Evolutionary conservation across 345 rosid species (phyloP).

Genomic region (Heritiera littoralis): DNA sequence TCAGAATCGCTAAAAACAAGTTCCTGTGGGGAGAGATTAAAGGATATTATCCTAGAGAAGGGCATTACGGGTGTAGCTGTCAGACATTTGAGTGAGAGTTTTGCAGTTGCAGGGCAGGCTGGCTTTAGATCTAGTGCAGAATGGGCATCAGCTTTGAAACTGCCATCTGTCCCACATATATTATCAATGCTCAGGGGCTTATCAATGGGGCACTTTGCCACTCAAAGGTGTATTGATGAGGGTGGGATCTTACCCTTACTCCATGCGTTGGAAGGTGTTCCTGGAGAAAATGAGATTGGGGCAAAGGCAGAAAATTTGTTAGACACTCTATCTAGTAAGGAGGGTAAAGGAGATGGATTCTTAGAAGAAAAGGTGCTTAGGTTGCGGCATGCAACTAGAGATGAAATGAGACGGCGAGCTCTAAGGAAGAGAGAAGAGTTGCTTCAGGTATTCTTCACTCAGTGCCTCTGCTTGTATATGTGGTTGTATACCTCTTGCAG

Average conservation of each 20-base stretch:
- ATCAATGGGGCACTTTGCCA: constrained; percentile 94
- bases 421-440: constrained; percentile 78
- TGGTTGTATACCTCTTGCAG: not conserved
- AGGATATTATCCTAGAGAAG: constrained; percentile 87
- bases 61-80: constrained; percentile 85
- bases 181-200: constrained; percentile 91
- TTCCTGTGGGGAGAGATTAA: constrained; percentile 94
- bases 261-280: constrained; percentile 90
- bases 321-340: constrained; percentile 85
- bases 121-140: constrained; percentile 60
- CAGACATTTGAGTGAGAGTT: constrained; percentile 67
- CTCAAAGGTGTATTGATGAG: constrained; percentile 83
- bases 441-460: constrained; percentile 61
- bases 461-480: not conserved
- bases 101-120: constrained; percentile 76
- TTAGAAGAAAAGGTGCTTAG: constrained; percentile 72
- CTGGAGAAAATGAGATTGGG: constrained; percentile 96
- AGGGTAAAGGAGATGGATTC: constrained; percentile 94
- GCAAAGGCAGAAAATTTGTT: constrained; percentile 96
- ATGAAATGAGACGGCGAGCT: constrained; percentile 93
- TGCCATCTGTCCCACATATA: constrained; percentile 87
- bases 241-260: constrained; percentile 82
- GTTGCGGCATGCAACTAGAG: constrained; percentile 86
- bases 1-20: constrained; percentile 97
- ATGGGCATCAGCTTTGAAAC: constrained; percentile 49